Evolutionary conservation across 2,329 filamentous ascomycete genomes (phyloP), one percentile per base, ranked within the genome.

Genomic region (Fusarium sp.): DNA sequence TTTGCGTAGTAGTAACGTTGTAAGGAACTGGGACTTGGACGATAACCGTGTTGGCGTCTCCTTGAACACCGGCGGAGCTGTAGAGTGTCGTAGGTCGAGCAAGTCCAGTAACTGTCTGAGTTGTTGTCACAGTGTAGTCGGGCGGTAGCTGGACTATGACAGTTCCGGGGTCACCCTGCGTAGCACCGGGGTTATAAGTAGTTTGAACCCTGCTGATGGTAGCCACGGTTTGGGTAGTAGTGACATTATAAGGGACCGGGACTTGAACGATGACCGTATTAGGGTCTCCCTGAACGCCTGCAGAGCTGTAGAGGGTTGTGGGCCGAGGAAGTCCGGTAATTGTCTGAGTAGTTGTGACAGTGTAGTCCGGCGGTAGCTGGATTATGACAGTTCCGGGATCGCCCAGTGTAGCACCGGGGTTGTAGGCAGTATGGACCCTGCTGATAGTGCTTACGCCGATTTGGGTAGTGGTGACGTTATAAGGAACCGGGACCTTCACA

Each of bases 161-260:
- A 3, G 62, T 66, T 3, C 61, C 61, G 5, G 65, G 65, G 4
- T 69, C 65, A 13, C 65, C 65, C 47, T 49, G 64, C 6, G 48
- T 51, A 1, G 27, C 56, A 12, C 66, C 56, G 8, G 56, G 40
- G 10, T 51, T 41, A 38, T 55, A 69, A 5, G 66, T 53, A 0
- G 67, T 69, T 3, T 44, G 45, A 8, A 34, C 30, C 13, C 47
- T 56, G 8, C 44, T 67, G 27, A 66, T 67, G 1, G 67, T 48
- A 12, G 40, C 41, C n/a, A 70, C 41, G 3, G 45, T 62, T 1
- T 59, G 40, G 0, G 65, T 67, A 5, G 29, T 8, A 2, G 65
- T 67, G 7, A 67, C 47, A 22, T 67, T 67, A 3, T 67, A 55
- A 4, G 57, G 43, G 3, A 58, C 57, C 6, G 65, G 65, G 7